These are phyloP conservation scores for Hydnomerulius pinastri DNA, from an alignment of 768 basidiomycete genomes.

Conservation along the genomic window DNA sequence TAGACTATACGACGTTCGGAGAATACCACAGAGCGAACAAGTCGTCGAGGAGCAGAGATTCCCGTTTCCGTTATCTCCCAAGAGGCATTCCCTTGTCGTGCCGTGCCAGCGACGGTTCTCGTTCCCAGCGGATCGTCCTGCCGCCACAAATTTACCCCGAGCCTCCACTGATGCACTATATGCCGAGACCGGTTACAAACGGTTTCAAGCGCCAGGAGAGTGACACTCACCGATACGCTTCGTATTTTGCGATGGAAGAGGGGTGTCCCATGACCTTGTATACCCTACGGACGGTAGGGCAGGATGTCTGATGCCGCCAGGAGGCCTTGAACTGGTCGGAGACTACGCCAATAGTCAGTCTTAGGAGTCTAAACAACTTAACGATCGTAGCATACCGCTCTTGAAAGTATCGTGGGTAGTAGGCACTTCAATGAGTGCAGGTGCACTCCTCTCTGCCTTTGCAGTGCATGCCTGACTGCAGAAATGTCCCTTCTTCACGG, in stretches of 20 bases:
- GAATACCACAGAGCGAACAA: conserved; percentile 66
- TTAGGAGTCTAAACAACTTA: not conserved
- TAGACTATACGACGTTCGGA: conserved; percentile 65
- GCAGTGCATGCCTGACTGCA: conserved; percentile 58
- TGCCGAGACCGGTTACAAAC: not conserved
- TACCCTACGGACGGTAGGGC: conserved; percentile 59
- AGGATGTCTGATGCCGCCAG: conserved; percentile 62
- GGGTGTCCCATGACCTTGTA: conserved; percentile 64
- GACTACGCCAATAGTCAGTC: conserved; percentile 38
- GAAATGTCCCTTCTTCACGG: conserved; percentile 63
- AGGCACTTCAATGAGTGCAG: conserved; percentile 61
- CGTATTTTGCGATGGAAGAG: conserved; percentile 53
- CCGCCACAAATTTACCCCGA: conserved; percentile 55
- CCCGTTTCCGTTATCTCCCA: conserved; percentile 63
- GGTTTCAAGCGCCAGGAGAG: not conserved
- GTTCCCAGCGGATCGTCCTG: conserved; percentile 62
- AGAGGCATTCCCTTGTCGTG: conserved; percentile 61
- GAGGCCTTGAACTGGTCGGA: conserved; percentile 68
- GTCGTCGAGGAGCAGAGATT: conserved; percentile 51
- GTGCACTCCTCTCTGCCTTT: conserved; percentile 55
- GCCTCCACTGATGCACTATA: conserved; percentile 55
- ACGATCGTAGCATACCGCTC: conserved; percentile 47
- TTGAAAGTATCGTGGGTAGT: conserved; percentile 61
- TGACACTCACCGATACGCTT: conserved; percentile 55
- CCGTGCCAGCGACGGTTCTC: conserved; percentile 80